Conservation (phyloP, 805 yeast genomes). For the Metschnikowia peoriensis region DNA sequence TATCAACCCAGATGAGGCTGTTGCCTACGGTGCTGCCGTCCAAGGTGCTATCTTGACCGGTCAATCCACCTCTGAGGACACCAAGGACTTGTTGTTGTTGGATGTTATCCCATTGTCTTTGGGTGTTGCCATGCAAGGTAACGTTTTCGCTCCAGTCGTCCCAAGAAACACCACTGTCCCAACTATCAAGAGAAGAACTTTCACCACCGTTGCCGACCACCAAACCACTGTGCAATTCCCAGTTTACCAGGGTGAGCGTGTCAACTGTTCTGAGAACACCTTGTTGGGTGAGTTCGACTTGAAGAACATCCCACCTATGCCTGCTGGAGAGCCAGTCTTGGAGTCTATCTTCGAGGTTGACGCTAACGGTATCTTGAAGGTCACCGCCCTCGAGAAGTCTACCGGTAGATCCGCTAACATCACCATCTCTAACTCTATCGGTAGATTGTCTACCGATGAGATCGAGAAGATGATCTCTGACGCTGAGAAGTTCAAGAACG, state of each 20-base stretch:
- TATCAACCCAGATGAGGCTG: conserved; percentile 99
- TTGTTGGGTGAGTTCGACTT: conserved; percentile 51
- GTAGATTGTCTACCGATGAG: conserved; percentile 50
- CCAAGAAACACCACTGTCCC: conserved; percentile 53
- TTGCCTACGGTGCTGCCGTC: conserved; percentile 98
- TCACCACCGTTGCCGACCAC: conserved; percentile 52
- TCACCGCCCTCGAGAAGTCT: conserved; percentile 49
- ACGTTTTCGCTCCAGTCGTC: conserved; percentile 50
- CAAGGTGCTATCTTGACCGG: conserved; percentile 76
- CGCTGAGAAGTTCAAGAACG: conserved; percentile 76
- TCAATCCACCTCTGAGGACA: conserved; percentile 48
- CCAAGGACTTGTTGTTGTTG: conserved; percentile 50
- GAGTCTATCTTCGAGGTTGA: conserved; percentile 50
- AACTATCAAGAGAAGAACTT: conserved; percentile 50
- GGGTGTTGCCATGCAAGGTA: conserved; percentile 53
- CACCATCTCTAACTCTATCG: conserved; percentile 49
- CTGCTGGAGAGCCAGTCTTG: conserved; percentile 51
- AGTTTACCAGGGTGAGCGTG: conserved; percentile 53
- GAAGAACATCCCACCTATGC: conserved; percentile 51
- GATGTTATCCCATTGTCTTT: conserved; percentile 51
- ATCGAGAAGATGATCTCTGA: conserved; percentile 49
- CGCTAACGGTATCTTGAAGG: conserved; percentile 52
- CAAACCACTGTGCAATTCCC: conserved; percentile 52
- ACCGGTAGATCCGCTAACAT: conserved; percentile 51
- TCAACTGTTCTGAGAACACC: conserved; percentile 50